These are phyloP conservation scores for Cyclotella kingstonii DNA, from an alignment of 108 stramenopile genomes.

Conservation along the genomic window DNA sequence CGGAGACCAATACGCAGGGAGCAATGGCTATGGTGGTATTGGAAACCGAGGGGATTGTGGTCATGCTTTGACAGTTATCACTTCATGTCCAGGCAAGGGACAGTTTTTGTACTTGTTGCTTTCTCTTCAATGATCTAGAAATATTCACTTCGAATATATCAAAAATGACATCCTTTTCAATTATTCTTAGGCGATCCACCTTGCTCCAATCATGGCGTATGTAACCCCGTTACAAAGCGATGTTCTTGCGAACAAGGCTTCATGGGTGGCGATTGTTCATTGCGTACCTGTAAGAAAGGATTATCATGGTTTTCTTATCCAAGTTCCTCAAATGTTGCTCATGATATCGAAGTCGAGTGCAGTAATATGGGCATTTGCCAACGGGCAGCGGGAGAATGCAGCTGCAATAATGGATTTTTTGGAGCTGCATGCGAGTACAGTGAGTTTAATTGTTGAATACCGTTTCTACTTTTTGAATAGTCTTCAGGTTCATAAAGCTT, in stretches of 20 bases:
- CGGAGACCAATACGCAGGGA: conserved; percentile 56
- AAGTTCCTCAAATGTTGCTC: conserved; percentile 50
- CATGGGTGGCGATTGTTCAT: conserved; percentile 70
- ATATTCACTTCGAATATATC: too few relatives aligned
- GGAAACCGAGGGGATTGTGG: conserved; percentile 70
- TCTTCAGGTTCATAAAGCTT: too few relatives aligned
- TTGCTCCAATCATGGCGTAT: conserved; percentile 56
- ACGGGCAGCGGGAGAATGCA: conserved; percentile 54
- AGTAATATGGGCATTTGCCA: conserved; percentile 69
- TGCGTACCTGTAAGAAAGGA: conserved; percentile 32
- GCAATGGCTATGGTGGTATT: conserved; percentile 56
- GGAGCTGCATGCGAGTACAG: conserved; percentile 77
- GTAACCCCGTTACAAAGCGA: conserved; percentile 46
- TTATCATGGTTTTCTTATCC: conserved; percentile 56
- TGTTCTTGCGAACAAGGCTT: conserved; percentile 70
- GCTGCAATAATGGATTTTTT: conserved; percentile 68
- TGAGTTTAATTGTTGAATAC: neutral
- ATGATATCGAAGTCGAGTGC: conserved; percentile 54
- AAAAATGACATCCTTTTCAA: too few relatives aligned
- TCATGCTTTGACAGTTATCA: conserved; percentile 19
- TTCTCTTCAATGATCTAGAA: too few relatives aligned
- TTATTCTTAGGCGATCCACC: conserved; percentile 12
- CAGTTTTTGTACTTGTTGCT: too few relatives aligned
- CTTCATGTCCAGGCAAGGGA: conserved; percentile 28
- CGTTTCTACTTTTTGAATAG: neutral